Conservation (phyloP, 1,284 basidiomycete species). For the Phellinidium pouzarii region DNA sequence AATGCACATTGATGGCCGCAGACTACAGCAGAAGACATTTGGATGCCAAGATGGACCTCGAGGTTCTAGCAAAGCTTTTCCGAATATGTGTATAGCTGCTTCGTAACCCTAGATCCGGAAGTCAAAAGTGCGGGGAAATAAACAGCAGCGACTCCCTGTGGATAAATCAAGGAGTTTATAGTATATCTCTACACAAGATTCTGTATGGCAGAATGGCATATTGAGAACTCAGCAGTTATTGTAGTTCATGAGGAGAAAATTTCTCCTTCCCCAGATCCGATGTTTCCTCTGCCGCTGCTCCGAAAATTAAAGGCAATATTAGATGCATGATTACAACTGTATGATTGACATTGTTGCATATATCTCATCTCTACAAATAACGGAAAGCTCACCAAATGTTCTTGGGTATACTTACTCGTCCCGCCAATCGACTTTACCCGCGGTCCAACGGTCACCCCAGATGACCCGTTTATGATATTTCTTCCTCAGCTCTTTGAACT, state of each 20-base stretch:
- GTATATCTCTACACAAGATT: not conserved
- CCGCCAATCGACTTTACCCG: slow-evolving; percentile 78
- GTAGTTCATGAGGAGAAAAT: not conserved
- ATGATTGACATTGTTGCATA: no score
- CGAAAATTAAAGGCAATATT: not conserved
- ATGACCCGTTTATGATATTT: slow-evolving; percentile 85
- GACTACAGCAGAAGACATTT: not conserved
- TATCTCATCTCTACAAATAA: no score
- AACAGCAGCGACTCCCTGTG: not conserved
- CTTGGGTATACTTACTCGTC: slow-evolving; percentile 40
- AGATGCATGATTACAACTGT: not conserved
- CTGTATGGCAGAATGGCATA: not conserved
- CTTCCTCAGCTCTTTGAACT: slow-evolving; percentile 82
- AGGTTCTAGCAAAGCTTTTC: slow-evolving; percentile 23
- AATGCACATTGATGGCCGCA: not conserved
- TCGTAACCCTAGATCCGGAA: not conserved
- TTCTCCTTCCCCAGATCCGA: not conserved
- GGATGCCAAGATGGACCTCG: slow-evolving; percentile 1
- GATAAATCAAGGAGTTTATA: not conserved
- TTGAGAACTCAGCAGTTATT: not conserved
- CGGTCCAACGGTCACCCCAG: slow-evolving; percentile 81
- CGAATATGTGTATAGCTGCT: not conserved
- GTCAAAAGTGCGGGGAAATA: slow-evolving; percentile 4
- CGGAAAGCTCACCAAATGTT: not conserved
- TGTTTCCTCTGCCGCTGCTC: not conserved